Conservation (phyloP, 371 early-diverging fungal species). For the Mucor irregularis region DNA sequence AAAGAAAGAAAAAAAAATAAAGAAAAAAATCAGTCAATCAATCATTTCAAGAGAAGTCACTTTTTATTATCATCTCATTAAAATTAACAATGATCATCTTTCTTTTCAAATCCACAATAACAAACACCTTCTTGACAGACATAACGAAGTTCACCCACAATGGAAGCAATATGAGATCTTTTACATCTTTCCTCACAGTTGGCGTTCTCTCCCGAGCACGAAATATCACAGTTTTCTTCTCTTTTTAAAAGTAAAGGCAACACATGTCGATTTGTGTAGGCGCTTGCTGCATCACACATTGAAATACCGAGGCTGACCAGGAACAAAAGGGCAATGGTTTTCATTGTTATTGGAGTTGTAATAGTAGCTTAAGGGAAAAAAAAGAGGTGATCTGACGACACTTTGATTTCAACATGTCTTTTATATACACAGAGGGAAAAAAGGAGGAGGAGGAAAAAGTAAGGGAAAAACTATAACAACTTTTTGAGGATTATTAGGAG, state of each 20-base stretch:
- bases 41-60: too few relatives aligned
- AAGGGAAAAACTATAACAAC: neutral
- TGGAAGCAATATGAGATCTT: neutral
- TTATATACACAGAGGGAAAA: too few relatives aligned
- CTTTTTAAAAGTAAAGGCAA: neutral
- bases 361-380: too few relatives aligned
- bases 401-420: too few relatives aligned
- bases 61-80: neutral
- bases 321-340: too few relatives aligned
- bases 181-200: conserved; percentile 4
- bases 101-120: conserved; percentile 18
- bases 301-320: neutral
- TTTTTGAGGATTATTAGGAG: neutral
- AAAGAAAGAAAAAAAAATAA: conserved; percentile 1
- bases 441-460: neutral
- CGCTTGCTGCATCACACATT: conserved; percentile 7
- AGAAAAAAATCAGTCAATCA: too few relatives aligned
- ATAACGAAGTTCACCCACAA: neutral
- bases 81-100: neutral
- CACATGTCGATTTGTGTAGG: neutral
- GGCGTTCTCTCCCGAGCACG: neutral
- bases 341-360: too few relatives aligned
- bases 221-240: conserved; percentile 14
- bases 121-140: conserved; percentile 16
- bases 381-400: too few relatives aligned